Base-by-base conservation (phyloP, 306 rosid genomes). In the Prunus armeniaca region DNA sequence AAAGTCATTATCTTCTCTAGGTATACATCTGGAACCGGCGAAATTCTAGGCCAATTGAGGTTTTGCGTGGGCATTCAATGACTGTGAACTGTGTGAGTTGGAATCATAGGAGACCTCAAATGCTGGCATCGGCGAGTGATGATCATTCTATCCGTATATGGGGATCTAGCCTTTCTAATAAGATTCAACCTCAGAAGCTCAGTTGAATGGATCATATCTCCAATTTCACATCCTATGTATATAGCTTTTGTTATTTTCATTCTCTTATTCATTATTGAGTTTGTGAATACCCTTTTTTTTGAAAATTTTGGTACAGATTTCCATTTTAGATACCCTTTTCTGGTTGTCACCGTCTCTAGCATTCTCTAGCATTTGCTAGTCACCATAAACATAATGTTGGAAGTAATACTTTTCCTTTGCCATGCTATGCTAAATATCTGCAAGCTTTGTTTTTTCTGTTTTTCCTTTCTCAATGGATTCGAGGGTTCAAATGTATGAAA, bases 51-150 rank as follows among this genome's bases (percentile, higher is more conserved):
- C 97, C 96, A 24, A 80, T 95, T 18, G 96, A 92, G 86, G 89
- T 92, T 76, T 85, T 95, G 78, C 79, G 79, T 12, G 97, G 97
- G 82, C 97, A 92, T 73, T 80, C 76, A 46, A 74, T 77, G 84
- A 95, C 97, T 34, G 96, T 95, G 84, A 95, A 95, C 76, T 88
- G 91, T 79, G 98, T 95, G 62, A 95, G 98, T 85, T 95, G 97
- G 98, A 95, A 95, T 67, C 95, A 90, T 28, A 82, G 63, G 78
- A 86, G 89, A 80, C 96, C 89, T 65, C 89, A 86, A 69, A 92
- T 95, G 98, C 79, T 95, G 82, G 96, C 96, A 57, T 95, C 98
- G 27, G 97, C 96, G 0, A 95, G 98, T 66, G 98, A 92, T 49
- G 97, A 92, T 79, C 72, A 83, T 45, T 86, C 96, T 11, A 82